Evolutionary conservation across 2,329 filamentous ascomycete species (phyloP), one percentile per base, ranked within the genome.

Genomic region (Colletotrichum gloeosporioides): DNA sequence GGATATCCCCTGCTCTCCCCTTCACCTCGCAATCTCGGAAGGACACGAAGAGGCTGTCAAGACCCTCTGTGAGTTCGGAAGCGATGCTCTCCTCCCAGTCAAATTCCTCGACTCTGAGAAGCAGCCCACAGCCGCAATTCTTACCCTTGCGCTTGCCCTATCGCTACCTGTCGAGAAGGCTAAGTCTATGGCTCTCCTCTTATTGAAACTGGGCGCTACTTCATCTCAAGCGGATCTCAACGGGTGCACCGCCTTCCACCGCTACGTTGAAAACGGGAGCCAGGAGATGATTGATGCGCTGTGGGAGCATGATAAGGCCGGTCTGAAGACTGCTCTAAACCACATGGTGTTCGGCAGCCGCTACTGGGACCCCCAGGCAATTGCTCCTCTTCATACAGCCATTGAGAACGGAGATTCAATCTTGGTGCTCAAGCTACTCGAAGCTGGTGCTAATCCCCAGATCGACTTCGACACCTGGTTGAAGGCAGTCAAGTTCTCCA

Each of bases 21-120:
- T 98, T 7, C 95, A 98, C 82, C 89, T 96, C 32, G 95, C 95
- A 9, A 95, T 98, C 76, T 83, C 95, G 2, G 91, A 92, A 76
- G 95, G 95, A 0, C 93, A 96, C 78, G 86, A 90, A 31, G 89
- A 93, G 6, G 90, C 92, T 13, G 94, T 96, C 16, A 91, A 93
- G 73, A 83, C 92, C 29, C 89, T 98, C 8, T 93, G 94, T 69
- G 88, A 92, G 61, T 97, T 95, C 80, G 95, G 95, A 9, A 95
- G 95, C 6, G 95, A 98, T 82, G 89, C 94, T 1, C 87, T 96
- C 18, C 86, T 95, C 27, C 95, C 95, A 0, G 88, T 97, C 81
- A 96, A 96, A 83, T 88, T 94, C 31, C 80, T 90, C 12, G 83
- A 88, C 72, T 83, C 85, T 2, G 80, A 89, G 72, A 88, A 88